A percentile compares a stretch with the other conserved stretches of the same genome.
These are phyloP conservation scores for Triangularia verruculosa DNA, from an alignment of 2,329 filamentous ascomycete genomes.

Conservation along the genomic window DNA sequence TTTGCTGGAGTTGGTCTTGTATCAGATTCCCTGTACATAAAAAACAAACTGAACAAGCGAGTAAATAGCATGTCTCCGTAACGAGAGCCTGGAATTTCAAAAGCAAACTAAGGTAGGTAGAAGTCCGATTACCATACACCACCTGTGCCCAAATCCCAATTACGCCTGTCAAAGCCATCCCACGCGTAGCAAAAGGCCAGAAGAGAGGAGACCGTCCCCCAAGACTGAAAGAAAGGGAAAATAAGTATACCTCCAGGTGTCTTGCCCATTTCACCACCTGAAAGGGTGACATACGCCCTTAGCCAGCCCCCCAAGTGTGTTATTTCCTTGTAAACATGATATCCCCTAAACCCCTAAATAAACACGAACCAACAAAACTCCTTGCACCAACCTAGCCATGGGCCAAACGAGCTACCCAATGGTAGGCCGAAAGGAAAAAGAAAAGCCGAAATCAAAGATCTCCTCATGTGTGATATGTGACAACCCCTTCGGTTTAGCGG, in stretches of 20 bases:
- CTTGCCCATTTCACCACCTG: not conserved
- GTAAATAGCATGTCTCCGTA: not conserved
- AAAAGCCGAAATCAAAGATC: not conserved
- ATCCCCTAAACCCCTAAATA: not conserved
- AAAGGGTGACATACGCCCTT: not conserved
- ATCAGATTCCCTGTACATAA: no score
- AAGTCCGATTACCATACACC: not conserved
- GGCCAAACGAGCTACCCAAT: not conserved
- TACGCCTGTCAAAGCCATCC: not conserved
- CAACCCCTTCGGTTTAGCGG: not conserved
- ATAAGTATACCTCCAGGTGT: not conserved
- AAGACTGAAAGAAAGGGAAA: not conserved
- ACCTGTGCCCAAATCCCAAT: not conserved
- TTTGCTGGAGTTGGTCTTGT: not conserved
- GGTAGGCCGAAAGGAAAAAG: not conserved
- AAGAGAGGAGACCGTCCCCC: not conserved
- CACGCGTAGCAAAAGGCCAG: not conserved
- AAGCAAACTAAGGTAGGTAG: not conserved
- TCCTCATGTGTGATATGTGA: not conserved
- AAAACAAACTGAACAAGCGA: no score
- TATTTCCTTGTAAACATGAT: not conserved
- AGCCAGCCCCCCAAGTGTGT: not conserved
- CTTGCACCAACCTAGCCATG: constrained; percentile 1
- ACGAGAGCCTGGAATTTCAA: not conserved
- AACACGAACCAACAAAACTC: not conserved